Evolutionary conservation across 148 eudicot genomes (phyloP).

Genomic region (Euryodendron excelsum): DNA sequence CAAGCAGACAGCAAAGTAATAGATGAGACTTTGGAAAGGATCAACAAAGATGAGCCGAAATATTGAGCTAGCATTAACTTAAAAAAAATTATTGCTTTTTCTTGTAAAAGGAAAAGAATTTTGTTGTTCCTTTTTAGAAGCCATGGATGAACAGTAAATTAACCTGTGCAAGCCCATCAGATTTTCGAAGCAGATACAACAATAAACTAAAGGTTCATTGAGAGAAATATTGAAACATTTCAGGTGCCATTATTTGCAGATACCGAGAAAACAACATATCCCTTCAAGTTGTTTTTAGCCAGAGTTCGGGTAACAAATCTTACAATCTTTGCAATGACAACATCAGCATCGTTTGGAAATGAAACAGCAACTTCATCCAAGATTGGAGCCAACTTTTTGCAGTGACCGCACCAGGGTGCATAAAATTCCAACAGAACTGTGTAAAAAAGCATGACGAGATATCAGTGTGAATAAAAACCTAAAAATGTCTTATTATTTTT

Average conservation of each 20-base stretch:
- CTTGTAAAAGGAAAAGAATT: background rate
- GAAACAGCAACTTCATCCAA: slow-evolving; percentile 72
- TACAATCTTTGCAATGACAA: slow-evolving; percentile 73
- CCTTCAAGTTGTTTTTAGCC: background rate
- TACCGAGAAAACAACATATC: background rate
- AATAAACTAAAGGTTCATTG: background rate
- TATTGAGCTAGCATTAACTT: no score
- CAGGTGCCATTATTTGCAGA: background rate
- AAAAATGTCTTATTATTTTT: background rate
- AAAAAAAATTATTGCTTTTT: background rate
- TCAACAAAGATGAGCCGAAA: background rate
- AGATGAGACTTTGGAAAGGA: background rate
- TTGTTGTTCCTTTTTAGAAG: slow-evolving; percentile 3
- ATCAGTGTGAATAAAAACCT: background rate
- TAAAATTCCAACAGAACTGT: slow-evolving; percentile 67
- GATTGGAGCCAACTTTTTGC: slow-evolving; percentile 69
- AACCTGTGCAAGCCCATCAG: background rate
- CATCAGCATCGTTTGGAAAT: slow-evolving; percentile 40
- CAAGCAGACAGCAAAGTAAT: background rate
- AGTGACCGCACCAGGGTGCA: slow-evolving; percentile 86
- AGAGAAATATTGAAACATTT: background rate
- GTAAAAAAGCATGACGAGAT: slow-evolving; percentile 6
- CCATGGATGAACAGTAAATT: background rate
- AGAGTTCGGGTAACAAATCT: slow-evolving; percentile 20
- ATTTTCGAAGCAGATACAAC: background rate